These are phyloP conservation scores for Xerocomus brunneocitrinus DNA, from an alignment of 768 basidiomycete species.

Conservation along the genomic window DNA sequence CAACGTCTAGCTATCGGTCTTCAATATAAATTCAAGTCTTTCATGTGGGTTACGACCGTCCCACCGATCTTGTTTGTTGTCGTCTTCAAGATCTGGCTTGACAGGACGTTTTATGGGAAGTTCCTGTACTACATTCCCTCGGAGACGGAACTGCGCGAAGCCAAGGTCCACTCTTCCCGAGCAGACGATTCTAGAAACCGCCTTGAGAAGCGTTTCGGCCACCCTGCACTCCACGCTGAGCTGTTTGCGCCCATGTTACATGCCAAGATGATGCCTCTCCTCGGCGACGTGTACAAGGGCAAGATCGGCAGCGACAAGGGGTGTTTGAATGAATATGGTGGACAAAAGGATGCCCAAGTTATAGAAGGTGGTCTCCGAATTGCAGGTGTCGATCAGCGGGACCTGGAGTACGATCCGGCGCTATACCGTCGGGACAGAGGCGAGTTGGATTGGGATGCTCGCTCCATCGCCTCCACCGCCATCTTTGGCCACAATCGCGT, in stretches of 20 bases:
- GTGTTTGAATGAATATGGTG: constrained; percentile 74
- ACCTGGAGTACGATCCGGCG: constrained; percentile 79
- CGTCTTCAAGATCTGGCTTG: constrained; percentile 81
- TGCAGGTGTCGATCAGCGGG: constrained; percentile 73
- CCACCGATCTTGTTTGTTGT: constrained; percentile 80
- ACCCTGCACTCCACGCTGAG: constrained; percentile 84
- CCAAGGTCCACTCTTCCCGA: constrained; percentile 74
- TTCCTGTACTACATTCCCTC: constrained; percentile 87
- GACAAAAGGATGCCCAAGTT: constrained; percentile 68
- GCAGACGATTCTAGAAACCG: constrained; percentile 68
- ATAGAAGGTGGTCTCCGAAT: constrained; percentile 78
- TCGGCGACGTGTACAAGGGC: constrained; percentile 72
- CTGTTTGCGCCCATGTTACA: constrained; percentile 88
- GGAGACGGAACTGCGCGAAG: constrained; percentile 66
- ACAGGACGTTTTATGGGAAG: constrained; percentile 55
- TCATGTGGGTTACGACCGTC: constrained; percentile 76
- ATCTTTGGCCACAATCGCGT: constrained; percentile 39
- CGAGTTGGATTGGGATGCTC: constrained; percentile 84
- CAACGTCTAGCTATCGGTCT: constrained; percentile 70
- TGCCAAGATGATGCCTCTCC: constrained; percentile 76
- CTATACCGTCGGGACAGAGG: constrained; percentile 78
- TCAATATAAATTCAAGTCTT: constrained; percentile 67
- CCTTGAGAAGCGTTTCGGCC: constrained; percentile 89
- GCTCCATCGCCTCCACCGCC: constrained; percentile 62
- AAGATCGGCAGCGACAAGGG: constrained; percentile 59